These are phyloP conservation scores for Hymenoscyphus albidus DNA, from an alignment of 2,329 filamentous ascomycete species.

Conservation along the genomic window DNA sequence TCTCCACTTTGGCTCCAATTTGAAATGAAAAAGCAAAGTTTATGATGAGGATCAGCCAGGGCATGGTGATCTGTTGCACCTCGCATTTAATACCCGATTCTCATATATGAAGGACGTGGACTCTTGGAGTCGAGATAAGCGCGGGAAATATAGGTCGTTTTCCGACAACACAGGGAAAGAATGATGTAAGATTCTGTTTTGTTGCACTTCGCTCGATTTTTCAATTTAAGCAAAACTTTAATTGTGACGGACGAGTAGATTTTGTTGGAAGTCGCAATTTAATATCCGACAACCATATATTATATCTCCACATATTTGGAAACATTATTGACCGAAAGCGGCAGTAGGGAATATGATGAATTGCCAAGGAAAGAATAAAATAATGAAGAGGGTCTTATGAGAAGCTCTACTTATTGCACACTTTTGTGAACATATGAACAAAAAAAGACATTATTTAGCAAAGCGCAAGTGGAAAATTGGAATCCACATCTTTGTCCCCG, in stretches of 20 bases:
- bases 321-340: background rate
- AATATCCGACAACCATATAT: background rate
- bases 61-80: background rate
- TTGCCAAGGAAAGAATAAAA: background rate
- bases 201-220: background rate
- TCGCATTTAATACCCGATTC: slow-evolving; percentile 3
- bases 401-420: background rate
- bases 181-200: background rate
- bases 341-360: background rate
- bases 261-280: background rate
- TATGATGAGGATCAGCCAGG: background rate
- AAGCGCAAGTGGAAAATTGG: background rate
- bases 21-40: background rate
- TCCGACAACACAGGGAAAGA: background rate
- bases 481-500: background rate
- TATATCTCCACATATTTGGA: background rate
- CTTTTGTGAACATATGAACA: background rate
- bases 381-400: background rate
- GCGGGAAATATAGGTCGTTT: background rate
- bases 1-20: background rate
- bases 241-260: background rate
- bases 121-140: background rate
- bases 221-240: background rate
- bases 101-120: background rate
- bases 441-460: background rate